Evolutionary conservation across 495 filamentous ascomycete genomes (phyloP).

Genomic region (Barbatosphaeria neglecta): DNA sequence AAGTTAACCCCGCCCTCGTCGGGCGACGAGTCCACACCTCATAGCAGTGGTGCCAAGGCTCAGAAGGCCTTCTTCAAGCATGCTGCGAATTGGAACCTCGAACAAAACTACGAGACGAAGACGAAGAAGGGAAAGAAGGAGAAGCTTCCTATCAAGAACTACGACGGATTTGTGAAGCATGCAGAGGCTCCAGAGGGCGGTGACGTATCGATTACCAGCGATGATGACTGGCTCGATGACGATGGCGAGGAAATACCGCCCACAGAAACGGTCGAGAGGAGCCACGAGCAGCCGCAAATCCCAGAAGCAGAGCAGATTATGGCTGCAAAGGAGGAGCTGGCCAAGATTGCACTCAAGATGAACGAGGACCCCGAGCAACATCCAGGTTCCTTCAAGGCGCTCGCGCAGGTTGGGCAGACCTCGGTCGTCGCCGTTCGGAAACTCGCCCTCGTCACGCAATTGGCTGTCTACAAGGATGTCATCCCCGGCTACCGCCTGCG

Average conservation of each 20-base stretch:
- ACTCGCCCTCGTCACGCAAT: slow-evolving; percentile 70
- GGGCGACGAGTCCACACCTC: slow-evolving; percentile 16
- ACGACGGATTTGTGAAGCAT: slow-evolving; percentile 57
- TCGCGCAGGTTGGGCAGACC: slow-evolving; percentile 64
- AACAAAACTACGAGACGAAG: slow-evolving; percentile 78
- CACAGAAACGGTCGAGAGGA: slow-evolving; percentile 18
- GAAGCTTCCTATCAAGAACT: slow-evolving; percentile 73
- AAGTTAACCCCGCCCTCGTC: slow-evolving; percentile 28
- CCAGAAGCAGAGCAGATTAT: slow-evolving; percentile 66
- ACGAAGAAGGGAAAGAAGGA: slow-evolving; percentile 64
- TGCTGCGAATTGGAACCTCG: slow-evolving; percentile 63
- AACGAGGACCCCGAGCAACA: slow-evolving; percentile 94
- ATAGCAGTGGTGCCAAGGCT: slow-evolving; percentile 14
- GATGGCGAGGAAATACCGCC: slow-evolving; percentile 28
- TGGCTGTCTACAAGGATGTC: slow-evolving; percentile 88
- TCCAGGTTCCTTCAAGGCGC: slow-evolving; percentile 58
- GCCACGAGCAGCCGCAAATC: slow-evolving; percentile 47
- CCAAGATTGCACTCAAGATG: slow-evolving; percentile 64
- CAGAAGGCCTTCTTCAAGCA: slow-evolving; percentile 35
- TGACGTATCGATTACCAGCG: too few species aligned
- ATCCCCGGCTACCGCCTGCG: slow-evolving; percentile 94
- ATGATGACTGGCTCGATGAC: slow-evolving; percentile 43
- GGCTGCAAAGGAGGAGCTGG: slow-evolving; percentile 85
- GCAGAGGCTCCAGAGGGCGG: slow-evolving; percentile 32
- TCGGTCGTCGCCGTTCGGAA: slow-evolving; percentile 64